A percentile compares a stretch with the other conserved stretches of the same genome.
These are phyloP conservation scores for Tetrahymena thermophila DNA, from an alignment of 73 alveolate genomes.

Conservation along the genomic window DNA sequence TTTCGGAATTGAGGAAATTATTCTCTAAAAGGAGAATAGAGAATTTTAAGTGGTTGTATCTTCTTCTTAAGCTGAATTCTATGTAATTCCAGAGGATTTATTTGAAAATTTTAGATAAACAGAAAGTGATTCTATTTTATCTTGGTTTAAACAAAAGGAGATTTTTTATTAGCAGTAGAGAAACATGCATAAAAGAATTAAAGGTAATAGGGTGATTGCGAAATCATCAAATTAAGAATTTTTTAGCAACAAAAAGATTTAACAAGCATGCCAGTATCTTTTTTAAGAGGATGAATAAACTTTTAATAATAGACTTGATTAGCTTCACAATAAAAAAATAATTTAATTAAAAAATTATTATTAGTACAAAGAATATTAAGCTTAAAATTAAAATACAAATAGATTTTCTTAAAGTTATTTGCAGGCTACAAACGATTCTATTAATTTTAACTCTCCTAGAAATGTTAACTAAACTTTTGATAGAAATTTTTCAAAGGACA, in stretches of 20 bases:
- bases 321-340: not conserved
- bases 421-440: not conserved
- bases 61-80: not conserved
- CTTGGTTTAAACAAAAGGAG: not conserved
- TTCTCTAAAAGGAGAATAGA: not conserved
- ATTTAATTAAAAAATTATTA: not conserved
- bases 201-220: not conserved
- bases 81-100: not conserved
- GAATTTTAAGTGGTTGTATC: not conserved
- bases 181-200: not conserved
- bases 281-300: not conserved
- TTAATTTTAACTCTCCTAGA: not conserved
- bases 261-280: not conserved
- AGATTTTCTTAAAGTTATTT: not conserved
- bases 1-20: not conserved
- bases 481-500: not conserved
- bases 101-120: not conserved
- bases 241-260: not conserved
- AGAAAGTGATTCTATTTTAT: not conserved
- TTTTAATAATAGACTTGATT: not conserved
- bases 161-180: not conserved
- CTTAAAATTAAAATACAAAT: not conserved
- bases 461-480: not conserved
- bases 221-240: not conserved
- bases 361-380: not conserved